phyloP scores from a whole-genome alignment of 148 eudicot species.

The Euryodendron excelsum region DNA sequence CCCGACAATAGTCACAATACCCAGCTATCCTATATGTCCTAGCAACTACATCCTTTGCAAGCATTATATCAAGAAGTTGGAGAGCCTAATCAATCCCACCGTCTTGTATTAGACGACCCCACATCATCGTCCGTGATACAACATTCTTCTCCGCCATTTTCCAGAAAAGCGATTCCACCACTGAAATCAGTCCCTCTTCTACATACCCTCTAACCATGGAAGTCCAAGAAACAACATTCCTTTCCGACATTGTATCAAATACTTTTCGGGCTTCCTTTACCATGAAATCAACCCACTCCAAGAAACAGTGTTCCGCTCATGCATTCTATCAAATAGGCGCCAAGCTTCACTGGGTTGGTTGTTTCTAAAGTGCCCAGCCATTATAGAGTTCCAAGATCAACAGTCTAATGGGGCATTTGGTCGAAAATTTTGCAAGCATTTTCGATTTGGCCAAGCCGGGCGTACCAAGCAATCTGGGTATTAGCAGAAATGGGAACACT shows the following conservation, averaged over 20 bases:
- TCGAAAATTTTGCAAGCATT: constrained; percentile 38
- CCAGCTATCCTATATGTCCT: constrained; percentile 44
- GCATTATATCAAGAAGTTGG: constrained; percentile 41
- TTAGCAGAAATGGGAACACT: constrained; percentile 21
- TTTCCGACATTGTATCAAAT: constrained; percentile 41
- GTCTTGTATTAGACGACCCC: constrained; percentile 42
- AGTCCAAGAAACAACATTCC: constrained; percentile 49
- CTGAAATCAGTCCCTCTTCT: constrained; percentile 33
- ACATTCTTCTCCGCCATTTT: constrained; percentile 44
- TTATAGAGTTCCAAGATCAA: constrained; percentile 41
- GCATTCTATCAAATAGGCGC: constrained; percentile 45
- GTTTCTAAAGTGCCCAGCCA: constrained; percentile 40
- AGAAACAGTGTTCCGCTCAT: constrained; percentile 34
- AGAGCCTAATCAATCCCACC: constrained; percentile 35
- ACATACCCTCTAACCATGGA: constrained; percentile 44
- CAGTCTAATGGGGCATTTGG: constrained; percentile 21
- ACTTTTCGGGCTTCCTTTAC: constrained; percentile 36
- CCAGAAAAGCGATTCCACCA: constrained; percentile 40
- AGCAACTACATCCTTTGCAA: constrained; percentile 44
- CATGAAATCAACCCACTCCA: constrained; percentile 50
- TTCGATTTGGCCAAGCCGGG: constrained; percentile 33
- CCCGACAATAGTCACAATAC: constrained; percentile 50
- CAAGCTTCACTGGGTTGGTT: constrained; percentile 37
- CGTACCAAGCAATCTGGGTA: constrained; percentile 25
- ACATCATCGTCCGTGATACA: constrained; percentile 46